Evolutionary conservation across 768 basidiomycete species (phyloP).

Genomic region (Ramaria sp.): DNA sequence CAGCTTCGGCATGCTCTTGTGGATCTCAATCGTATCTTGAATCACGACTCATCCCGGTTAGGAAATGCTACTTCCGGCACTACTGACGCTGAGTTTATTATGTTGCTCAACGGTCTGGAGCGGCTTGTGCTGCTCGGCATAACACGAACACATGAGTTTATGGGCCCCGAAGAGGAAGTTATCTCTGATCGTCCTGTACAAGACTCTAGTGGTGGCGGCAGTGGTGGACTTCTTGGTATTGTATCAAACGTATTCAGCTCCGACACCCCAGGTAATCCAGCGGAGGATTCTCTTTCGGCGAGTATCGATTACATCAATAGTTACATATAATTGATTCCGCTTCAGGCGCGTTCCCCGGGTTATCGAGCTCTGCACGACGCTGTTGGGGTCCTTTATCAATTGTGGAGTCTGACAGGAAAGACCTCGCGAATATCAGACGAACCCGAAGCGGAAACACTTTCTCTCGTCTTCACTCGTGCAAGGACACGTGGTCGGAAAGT

Average conservation of each 20-base stretch:
- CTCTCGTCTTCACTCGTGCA: conserved; percentile 55
- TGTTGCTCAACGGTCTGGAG: conserved; percentile 78
- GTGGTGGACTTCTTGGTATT: conserved; percentile 76
- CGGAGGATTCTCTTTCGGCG: conserved; percentile 51
- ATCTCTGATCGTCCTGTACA: conserved; percentile 39
- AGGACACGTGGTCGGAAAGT: conserved; percentile 63
- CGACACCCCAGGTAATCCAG: conserved; percentile 35
- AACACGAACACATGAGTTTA: conserved; percentile 26
- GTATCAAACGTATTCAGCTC: conserved; percentile 86
- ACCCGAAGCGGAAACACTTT: conserved; percentile 56
- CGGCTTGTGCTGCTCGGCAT: conserved; percentile 67
- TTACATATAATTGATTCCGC: neutral
- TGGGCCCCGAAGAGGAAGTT: conserved; percentile 27
- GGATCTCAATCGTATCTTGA: conserved; percentile 39
- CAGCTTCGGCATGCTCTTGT: conserved; percentile 49
- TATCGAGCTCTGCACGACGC: conserved; percentile 73
- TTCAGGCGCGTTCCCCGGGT: conserved; percentile 60
- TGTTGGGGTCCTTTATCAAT: conserved; percentile 61
- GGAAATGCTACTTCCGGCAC: conserved; percentile 37
- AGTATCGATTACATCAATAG: conserved; percentile 14
- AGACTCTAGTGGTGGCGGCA: conserved; percentile 45
- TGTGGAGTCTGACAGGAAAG: conserved; percentile 44
- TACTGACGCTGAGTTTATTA: conserved; percentile 75
- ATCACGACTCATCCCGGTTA: conserved; percentile 23
- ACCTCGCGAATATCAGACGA: conserved; percentile 34